A percentile compares a stretch with the other conserved stretches of the same genome.
Evolutionary conservation across 2,329 filamentous ascomycete genomes (phyloP).

Genomic region (Penicillium brevicompactum): DNA sequence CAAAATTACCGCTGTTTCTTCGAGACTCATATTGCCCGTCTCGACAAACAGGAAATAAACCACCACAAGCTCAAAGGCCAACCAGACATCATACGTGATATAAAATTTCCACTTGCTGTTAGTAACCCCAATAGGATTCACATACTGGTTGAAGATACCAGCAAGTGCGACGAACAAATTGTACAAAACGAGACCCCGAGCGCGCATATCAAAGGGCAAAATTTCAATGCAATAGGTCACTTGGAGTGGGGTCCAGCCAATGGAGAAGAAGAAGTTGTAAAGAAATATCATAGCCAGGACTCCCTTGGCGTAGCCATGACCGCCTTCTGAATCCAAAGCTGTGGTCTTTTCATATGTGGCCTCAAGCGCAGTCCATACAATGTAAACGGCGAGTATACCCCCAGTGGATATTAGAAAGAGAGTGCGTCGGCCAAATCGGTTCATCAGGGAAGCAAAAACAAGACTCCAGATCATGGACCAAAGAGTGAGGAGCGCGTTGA

Average conservation of each 20-base stretch:
- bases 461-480: slow-evolving; percentile 59
- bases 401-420: slow-evolving; percentile 45
- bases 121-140: slow-evolving; percentile 21
- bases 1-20: slow-evolving; percentile 30
- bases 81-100: slow-evolving; percentile 34
- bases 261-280: slow-evolving; percentile 47
- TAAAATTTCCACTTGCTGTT: slow-evolving; percentile 30
- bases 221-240: slow-evolving; percentile 46
- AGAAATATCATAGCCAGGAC: slow-evolving; percentile 53
- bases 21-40: slow-evolving; percentile 21
- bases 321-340: slow-evolving; percentile 1
- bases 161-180: slow-evolving; percentile 37
- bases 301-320: slow-evolving; percentile 39
- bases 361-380: slow-evolving; percentile 8
- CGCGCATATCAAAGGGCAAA: slow-evolving; percentile 55
- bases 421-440: slow-evolving; percentile 38
- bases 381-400: slow-evolving; percentile 15
- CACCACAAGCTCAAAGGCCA: slow-evolving; percentile 29
- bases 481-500: slow-evolving; percentile 56
- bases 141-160: slow-evolving; percentile 53
- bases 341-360: slow-evolving; percentile 7
- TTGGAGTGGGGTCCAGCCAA: slow-evolving; percentile 13
- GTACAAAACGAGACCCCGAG: slow-evolving; percentile 56
- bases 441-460: slow-evolving; percentile 58
- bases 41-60: slow-evolving; percentile 40